Evolutionary conservation across 2,329 filamentous ascomycete genomes (phyloP).

Genomic region (Cytospora piceae): DNA sequence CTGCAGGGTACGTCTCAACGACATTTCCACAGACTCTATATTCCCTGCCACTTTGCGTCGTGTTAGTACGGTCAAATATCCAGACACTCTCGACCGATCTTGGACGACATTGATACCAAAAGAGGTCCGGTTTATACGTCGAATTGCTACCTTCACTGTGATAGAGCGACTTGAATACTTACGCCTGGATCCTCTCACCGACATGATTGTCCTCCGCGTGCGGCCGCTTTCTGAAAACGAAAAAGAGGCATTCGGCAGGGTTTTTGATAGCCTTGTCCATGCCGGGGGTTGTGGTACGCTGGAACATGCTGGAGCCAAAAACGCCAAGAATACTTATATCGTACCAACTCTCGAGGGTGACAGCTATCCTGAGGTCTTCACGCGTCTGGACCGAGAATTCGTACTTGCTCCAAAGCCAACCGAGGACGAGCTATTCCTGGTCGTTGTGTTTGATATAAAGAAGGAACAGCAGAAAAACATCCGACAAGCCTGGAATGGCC

Average conservation of each 20-base stretch:
- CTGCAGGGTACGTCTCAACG: background rate
- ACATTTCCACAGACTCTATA: rapidly evolving
- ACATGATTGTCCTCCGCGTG: background rate
- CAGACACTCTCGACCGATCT: rapidly evolving
- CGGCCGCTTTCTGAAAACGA: background rate
- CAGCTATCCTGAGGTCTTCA: background rate
- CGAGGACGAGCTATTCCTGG: background rate
- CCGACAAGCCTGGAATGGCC: background rate
- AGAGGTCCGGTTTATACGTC: background rate
- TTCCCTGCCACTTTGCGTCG: background rate
- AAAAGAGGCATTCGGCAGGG: background rate
- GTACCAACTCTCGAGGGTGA: background rate
- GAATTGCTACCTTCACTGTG: background rate
- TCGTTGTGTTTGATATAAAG: background rate
- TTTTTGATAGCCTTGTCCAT: background rate
- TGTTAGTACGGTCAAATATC: background rate
- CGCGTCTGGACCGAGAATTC: background rate
- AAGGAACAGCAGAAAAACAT: background rate
- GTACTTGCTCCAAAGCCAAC: background rate
- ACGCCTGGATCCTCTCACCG: rapidly evolving
- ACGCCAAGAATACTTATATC: background rate
- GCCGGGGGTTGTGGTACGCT: background rate
- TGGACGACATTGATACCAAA: background rate
- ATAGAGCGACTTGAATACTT: rapidly evolving
- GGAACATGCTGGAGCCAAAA: background rate